Base-by-base conservation (phyloP, 2,329 filamentous ascomycete species). In the Diplocarpon mali region DNA sequence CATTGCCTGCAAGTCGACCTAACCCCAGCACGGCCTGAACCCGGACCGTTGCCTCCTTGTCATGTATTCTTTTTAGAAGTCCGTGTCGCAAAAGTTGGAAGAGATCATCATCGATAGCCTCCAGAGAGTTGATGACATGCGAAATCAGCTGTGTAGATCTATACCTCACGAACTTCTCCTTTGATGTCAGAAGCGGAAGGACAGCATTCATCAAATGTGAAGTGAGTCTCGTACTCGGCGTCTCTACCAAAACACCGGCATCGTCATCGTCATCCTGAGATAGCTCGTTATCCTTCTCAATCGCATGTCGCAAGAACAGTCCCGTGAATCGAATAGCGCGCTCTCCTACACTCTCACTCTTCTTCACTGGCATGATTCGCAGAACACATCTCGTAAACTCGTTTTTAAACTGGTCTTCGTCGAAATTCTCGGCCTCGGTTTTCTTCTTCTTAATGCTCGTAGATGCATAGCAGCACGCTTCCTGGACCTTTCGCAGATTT, bases 81-180 rank as follows among this genome's bases (percentile, higher is more conserved):
- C 83, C 84, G 42, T 85, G 74, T 42, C 86, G 77, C 48, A 96
- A 71, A 47, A 86, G 76, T 56, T 88, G 80, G 62, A 94, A 98
- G 10, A 95, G 67, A 39, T 92, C 86, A 61, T 95, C 88, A 57
- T 96, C 92, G 56, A 96, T 86, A 2, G 86, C 82, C 50, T 94
- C 86, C 20, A 98, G 72, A 11, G 84, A 92, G 66, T 95, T 95
- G 66, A 98, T 83, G 51, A 95, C 80, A 61, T 95, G 85, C 2
- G 88, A 84, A 42, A 94, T 79, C 42, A 95, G 76, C 62, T 98
- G 92, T 0, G 90, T 93, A 4, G 88, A 79, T 47, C 92, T 76
- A 65, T 87, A 98, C 47, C 92, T 78, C 38, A 96, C 83, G 47
- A 83, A 83, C 65, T 95, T 96, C 65, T 98, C 92, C 65, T 95